Conservation (phyloP, 176 grass and related monocot genomes). For the Metroxylon sagu region DNA sequence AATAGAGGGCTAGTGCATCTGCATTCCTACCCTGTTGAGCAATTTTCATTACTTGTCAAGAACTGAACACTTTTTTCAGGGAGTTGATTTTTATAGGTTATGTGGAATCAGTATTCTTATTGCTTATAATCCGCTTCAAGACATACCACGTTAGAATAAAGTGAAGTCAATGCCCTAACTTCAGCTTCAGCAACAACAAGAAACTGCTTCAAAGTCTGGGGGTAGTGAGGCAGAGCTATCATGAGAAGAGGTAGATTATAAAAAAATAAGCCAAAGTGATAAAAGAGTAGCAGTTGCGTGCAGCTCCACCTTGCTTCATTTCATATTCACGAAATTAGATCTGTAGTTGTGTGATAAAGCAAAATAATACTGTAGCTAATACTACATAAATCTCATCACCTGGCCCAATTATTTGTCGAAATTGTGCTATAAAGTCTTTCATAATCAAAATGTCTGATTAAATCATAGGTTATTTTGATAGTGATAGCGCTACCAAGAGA, state of each 20-base stretch:
- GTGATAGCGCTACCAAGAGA: too few species aligned
- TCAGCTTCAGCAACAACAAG: constrained; percentile 82
- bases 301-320: background rate
- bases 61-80: background rate
- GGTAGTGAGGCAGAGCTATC: constrained; percentile 10
- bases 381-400: too few species aligned
- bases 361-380: too few species aligned
- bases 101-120: background rate
- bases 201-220: constrained; percentile 86
- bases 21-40: constrained; percentile 81
- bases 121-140: too few species aligned
- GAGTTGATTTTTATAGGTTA: background rate
- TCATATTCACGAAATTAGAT: background rate
- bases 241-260: background rate
- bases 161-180: constrained; percentile 80
- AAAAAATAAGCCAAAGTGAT: too few species aligned
- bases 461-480: too few species aligned
- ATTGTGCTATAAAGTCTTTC: too few species aligned
- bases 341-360: background rate
- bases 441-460: too few species aligned
- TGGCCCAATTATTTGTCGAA: too few species aligned
- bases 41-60: background rate
- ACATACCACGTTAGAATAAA: constrained; percentile 96
- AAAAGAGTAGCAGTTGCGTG: background rate
- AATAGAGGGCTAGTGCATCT: constrained; percentile 96